Percentiles rank a stretch among this genome's conserved stretches.
phyloP scores from a whole-genome alignment of 306 rosid species.

The Dryas octopetala region DNA sequence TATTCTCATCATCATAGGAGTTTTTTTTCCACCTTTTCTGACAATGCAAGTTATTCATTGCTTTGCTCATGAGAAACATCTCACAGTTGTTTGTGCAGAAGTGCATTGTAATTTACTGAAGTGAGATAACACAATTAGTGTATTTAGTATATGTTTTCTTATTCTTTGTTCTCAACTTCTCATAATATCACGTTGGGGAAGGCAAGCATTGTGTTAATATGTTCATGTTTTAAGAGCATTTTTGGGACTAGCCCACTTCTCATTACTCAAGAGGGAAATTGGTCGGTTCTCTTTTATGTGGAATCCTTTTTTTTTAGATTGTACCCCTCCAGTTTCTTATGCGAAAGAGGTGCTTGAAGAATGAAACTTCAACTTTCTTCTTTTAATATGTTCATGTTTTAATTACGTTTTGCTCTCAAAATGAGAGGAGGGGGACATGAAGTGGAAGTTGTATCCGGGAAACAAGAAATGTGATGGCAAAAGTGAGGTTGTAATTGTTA shows the following conservation, averaged over 20 bases:
- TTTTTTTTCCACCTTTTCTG: not conserved
- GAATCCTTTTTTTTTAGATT: too few relatives aligned
- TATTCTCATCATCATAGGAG: not conserved
- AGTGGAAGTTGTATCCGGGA: conserved; percentile 3
- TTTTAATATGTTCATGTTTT: not conserved
- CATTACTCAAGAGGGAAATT: too few relatives aligned
- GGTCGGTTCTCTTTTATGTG: too few relatives aligned
- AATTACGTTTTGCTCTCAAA: not conserved
- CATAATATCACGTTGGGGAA: not conserved
- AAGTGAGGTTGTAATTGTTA: not conserved
- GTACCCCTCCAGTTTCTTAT: too few relatives aligned
- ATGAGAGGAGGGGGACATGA: not conserved
- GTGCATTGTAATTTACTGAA: not conserved
- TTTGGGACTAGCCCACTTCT: too few relatives aligned
- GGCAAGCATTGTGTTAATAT: not conserved
- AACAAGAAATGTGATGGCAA: not conserved
- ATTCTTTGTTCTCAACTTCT: not conserved
- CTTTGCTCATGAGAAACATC: not conserved
- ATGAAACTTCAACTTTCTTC: too few relatives aligned
- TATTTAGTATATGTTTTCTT: too few relatives aligned
- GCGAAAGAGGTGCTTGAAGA: too few relatives aligned
- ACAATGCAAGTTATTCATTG: not conserved
- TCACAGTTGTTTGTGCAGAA: not conserved
- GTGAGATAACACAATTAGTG: not conserved
- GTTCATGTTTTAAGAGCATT: not conserved